phyloP scores from a whole-genome alignment of 2,329 filamentous ascomycete species.

The Hymenoscyphus scutula region DNA sequence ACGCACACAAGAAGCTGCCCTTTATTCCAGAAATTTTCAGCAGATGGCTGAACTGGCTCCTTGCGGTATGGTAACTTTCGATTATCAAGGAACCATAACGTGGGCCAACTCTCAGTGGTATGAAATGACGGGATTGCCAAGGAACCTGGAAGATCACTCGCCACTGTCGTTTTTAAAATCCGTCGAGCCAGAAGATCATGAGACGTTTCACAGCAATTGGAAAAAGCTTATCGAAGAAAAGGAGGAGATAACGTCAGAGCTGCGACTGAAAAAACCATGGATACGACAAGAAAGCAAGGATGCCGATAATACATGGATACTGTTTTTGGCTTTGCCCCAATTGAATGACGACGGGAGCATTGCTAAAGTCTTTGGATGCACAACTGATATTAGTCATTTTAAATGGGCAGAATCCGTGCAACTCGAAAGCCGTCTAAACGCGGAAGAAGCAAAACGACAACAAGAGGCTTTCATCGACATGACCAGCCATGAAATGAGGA shows the following conservation, averaged over 20 bases:
- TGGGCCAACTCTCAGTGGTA: slow-evolving; percentile 44
- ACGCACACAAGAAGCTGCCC: slow-evolving; percentile 25
- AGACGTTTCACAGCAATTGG: slow-evolving; percentile 59
- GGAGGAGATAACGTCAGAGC: slow-evolving; percentile 70
- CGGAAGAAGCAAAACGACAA: slow-evolving; percentile 72
- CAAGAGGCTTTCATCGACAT: slow-evolving; percentile 72
- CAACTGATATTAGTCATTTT: slow-evolving; percentile 80
- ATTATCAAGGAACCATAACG: slow-evolving; percentile 24
- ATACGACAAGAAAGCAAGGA: slow-evolving; percentile 58
- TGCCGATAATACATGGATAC: slow-evolving; percentile 60
- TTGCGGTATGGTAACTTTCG: slow-evolving; percentile 27
- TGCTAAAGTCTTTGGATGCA: slow-evolving; percentile 64
- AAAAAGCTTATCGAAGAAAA: slow-evolving; percentile 58
- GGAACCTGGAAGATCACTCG: slow-evolving; percentile 46
- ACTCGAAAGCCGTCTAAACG: slow-evolving; percentile 72
- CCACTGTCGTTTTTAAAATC: slow-evolving; percentile 70
- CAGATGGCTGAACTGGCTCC: slow-evolving; percentile 28
- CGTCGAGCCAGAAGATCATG: slow-evolving; percentile 63
- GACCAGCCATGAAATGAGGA: slow-evolving; percentile 70
- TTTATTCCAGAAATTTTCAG: slow-evolving; percentile 27
- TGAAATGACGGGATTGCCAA: slow-evolving; percentile 64
- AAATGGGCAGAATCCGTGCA: slow-evolving; percentile 81
- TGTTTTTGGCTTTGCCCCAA: slow-evolving; percentile 64
- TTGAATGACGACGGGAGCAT: slow-evolving; percentile 60
- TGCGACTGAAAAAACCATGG: slow-evolving; percentile 52